Base-by-base conservation (phyloP, 129 eudicot species). In the Kitagawia praeruptora region DNA sequence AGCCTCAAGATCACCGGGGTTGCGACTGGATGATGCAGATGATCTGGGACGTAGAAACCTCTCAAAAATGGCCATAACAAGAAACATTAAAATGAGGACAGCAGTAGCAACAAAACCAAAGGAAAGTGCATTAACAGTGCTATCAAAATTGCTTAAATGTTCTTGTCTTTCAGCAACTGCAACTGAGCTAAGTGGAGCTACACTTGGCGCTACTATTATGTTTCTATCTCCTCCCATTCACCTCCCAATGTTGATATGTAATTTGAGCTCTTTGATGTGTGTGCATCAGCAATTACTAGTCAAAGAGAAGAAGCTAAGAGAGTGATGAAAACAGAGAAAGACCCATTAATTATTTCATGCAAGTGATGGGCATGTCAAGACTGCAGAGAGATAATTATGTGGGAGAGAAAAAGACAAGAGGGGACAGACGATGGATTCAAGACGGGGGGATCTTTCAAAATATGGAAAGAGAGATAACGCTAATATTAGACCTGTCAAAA, bases 41-140 rank as follows among this genome's bases (percentile, higher is more conserved):
- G 94, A 85, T 16, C 81, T 83, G 1, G 97, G 89, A 45, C 93
- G 82, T 4, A 92, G 83, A 81, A 92, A 89, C 91, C 92, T 88
- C 91, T 92, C 97, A 79, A 92, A 92, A 82, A 92, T 88, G 39
- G 97, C 97, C 97, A 92, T 92, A 78, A 92, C 97, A 82, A 92
- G 97, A 70, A 89, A 91, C 93, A 91, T 91, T 5, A 91, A 87
- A 54, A 91, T 87, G 76, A 91, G 89, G 73, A 91, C 86, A 21
- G 97, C 97, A 83, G 93, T 91, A 12, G 97, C 97, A 66, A 91
- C 97, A 83, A 91, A 91, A 78, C 97, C 97, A 83, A 92, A 92
- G 34, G 95, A 92, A 37, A 92, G 90, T 3, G 97, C 97, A 88
- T 92, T 89, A 8, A 92, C 93, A 28, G 97, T 88, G 74, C 87